Percentiles rank a stretch among this genome's conserved stretches.
phyloP scores from a whole-genome alignment of 2,329 filamentous ascomycete genomes.

The Pseudocercospora ulei region DNA sequence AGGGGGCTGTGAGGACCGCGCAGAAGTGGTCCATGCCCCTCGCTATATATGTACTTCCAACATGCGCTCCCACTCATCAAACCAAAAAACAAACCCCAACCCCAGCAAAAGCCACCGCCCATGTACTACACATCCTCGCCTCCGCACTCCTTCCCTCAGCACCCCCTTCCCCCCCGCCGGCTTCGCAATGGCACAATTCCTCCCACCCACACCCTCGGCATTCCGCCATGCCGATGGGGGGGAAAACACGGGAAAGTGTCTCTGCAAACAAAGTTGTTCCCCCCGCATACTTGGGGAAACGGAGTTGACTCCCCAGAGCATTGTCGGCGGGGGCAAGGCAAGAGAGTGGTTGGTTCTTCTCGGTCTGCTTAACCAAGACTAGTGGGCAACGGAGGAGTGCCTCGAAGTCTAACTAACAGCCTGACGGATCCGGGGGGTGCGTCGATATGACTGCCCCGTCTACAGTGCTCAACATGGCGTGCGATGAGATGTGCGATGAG shows the following conservation, averaged over 20 bases:
- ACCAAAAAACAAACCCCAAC: constrained; percentile 7
- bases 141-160: not conserved
- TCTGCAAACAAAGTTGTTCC: not conserved
- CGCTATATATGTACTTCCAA: too few relatives aligned
- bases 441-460: not conserved
- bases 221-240: constrained; percentile 14
- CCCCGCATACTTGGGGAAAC: constrained; percentile 7
- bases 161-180: constrained; percentile 4
- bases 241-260: constrained; percentile 16
- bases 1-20: too few relatives aligned
- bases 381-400: constrained; percentile 6
- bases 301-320: constrained; percentile 1
- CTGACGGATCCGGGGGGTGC: not conserved
- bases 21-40: too few relatives aligned
- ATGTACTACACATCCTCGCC: not conserved
- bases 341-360: constrained; percentile 6
- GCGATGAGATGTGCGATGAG: not conserved
- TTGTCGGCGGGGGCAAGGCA: constrained; percentile 1
- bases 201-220: constrained; percentile 13
- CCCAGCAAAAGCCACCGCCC: constrained; percentile 5
- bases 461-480: not conserved
- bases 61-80: too few relatives aligned
- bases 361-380: constrained; percentile 8
- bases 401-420: constrained; percentile 8
- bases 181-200: constrained; percentile 14